These are phyloP conservation scores for Bipolaris sorokiniana DNA, from an alignment of 2,329 filamentous ascomycete genomes.

Conservation along the genomic window DNA sequence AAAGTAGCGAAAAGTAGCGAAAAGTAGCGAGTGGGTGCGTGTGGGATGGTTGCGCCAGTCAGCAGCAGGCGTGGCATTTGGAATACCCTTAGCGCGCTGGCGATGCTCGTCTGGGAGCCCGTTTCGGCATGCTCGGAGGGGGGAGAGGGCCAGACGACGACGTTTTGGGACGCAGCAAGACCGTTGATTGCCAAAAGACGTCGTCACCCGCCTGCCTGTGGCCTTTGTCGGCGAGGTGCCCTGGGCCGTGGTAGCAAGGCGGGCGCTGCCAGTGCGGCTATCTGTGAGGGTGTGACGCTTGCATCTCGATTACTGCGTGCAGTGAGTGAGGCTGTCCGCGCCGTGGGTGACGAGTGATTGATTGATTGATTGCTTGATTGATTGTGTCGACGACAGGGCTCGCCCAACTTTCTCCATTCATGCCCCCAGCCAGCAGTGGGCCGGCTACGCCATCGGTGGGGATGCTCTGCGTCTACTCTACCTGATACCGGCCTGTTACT, in stretches of 20 bases:
- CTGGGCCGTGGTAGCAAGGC: not conserved
- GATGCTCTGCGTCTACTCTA: conserved; percentile 20
- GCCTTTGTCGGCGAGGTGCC: conserved; percentile 11
- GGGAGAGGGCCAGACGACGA: conserved; percentile 3
- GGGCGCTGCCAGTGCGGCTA: conserved; percentile 15
- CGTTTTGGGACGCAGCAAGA: conserved; percentile 27
- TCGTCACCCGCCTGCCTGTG: conserved; percentile 5
- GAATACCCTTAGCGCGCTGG: conserved; percentile 23
- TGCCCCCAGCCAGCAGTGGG: conserved; percentile 3
- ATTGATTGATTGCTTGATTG: too few species aligned
- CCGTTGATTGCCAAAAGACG: conserved; percentile 10
- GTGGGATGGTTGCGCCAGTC: conserved; percentile 22
- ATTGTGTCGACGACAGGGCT: not conserved
- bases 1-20: conserved; percentile 20
- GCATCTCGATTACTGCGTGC: conserved; percentile 15
- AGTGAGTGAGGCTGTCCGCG: conserved; percentile 12
- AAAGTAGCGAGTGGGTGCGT: conserved; percentile 22
- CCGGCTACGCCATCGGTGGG: conserved; percentile 19
- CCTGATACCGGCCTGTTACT: conserved; percentile 19
- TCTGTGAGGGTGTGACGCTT: conserved; percentile 18
- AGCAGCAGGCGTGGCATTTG: conserved; percentile 25
- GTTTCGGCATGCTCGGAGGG: conserved; percentile 16
- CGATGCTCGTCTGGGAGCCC: conserved; percentile 6
- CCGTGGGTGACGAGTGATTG: not conserved
- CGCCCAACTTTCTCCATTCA: conserved; percentile 17